A percentile compares a stretch with the other conserved stretches of the same genome.
These are phyloP conservation scores for Nemania diffusa DNA, from an alignment of 2,329 filamentous ascomycete species.

Conservation along the genomic window DNA sequence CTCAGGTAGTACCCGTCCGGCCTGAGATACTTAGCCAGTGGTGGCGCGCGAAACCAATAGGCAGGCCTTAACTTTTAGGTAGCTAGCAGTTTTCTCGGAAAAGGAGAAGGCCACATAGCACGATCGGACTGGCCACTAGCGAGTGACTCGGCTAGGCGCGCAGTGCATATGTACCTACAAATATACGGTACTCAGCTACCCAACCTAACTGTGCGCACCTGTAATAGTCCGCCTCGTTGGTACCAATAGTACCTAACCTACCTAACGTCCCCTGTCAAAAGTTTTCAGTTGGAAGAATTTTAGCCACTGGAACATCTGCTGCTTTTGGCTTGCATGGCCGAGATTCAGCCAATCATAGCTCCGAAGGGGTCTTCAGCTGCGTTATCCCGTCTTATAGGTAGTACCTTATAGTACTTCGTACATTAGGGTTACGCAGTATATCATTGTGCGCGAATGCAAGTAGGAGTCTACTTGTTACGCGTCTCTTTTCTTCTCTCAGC, in stretches of 20 bases:
- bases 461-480: not conserved
- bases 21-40: not conserved
- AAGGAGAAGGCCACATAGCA: constrained; percentile 24
- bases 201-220: not conserved
- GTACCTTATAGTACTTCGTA: not conserved
- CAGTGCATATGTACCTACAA: no score
- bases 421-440: no score
- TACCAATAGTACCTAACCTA: no score
- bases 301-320: not conserved
- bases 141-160: constrained; percentile 8
- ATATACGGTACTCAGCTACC: not conserved
- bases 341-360: constrained; percentile 2
- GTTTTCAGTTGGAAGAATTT: not conserved
- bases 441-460: not conserved
- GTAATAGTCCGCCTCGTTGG: not conserved
- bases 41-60: not conserved
- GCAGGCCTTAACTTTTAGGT: not conserved
- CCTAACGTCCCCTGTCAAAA: not conserved
- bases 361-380: not conserved
- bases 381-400: no score
- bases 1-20: not conserved
- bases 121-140: not conserved
- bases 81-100: not conserved
- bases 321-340: not conserved
- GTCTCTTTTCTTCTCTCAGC: not conserved